Percentiles rank a stretch among this genome's conserved stretches.
Conservation (phyloP, 495 filamentous ascomycete genomes). For the Cercophora sp. region DNA sequence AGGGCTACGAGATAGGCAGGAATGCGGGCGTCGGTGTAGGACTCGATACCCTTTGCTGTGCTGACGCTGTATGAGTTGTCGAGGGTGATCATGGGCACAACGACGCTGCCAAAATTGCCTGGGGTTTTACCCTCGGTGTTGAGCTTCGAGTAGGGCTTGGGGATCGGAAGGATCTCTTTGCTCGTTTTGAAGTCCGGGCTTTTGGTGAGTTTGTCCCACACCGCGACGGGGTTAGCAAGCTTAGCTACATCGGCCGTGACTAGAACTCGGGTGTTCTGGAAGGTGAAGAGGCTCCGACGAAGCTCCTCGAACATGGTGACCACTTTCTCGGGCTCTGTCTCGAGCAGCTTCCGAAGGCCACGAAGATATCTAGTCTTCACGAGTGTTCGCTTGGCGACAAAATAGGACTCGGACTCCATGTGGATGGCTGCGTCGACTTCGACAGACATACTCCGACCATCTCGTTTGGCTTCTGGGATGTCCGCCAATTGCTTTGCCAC, state of each 20-base stretch:
- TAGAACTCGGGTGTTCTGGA: slow-evolving; percentile 77
- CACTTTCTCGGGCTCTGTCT: slow-evolving; percentile 65
- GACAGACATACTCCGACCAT: slow-evolving; percentile 69
- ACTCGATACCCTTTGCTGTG: slow-evolving; percentile 67
- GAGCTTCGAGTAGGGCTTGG: slow-evolving; percentile 53
- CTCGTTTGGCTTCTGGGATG: slow-evolving; percentile 88
- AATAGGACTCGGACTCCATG: slow-evolving; percentile 65
- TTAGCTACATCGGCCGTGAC: slow-evolving; percentile 79
- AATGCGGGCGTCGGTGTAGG: slow-evolving; percentile 69
- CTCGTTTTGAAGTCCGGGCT: slow-evolving; percentile 39
- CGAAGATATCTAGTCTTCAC: slow-evolving; percentile 87
- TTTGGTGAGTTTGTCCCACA: slow-evolving; percentile 65
- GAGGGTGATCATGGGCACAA: slow-evolving; percentile 87
- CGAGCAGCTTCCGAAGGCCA: slow-evolving; percentile 71
- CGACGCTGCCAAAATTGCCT: slow-evolving; percentile 64
- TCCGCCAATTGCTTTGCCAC: slow-evolving; percentile 85
- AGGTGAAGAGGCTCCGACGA: slow-evolving; percentile 65
- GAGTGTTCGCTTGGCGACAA: slow-evolving; percentile 73
- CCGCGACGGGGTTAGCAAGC: slow-evolving; percentile 71
- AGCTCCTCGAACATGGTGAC: slow-evolving; percentile 73
- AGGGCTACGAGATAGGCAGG: slow-evolving; percentile 83
- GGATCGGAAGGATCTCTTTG: slow-evolving; percentile 41
- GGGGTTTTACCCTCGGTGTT: slow-evolving; percentile 67
- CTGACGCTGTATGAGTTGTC: slow-evolving; percentile 87
- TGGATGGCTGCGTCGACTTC: slow-evolving; percentile 82